A percentile compares a stretch with the other conserved stretches of the same genome.
Conservation (phyloP, 2,329 filamentous ascomycete genomes). For the Claviceps pusilla region DNA sequence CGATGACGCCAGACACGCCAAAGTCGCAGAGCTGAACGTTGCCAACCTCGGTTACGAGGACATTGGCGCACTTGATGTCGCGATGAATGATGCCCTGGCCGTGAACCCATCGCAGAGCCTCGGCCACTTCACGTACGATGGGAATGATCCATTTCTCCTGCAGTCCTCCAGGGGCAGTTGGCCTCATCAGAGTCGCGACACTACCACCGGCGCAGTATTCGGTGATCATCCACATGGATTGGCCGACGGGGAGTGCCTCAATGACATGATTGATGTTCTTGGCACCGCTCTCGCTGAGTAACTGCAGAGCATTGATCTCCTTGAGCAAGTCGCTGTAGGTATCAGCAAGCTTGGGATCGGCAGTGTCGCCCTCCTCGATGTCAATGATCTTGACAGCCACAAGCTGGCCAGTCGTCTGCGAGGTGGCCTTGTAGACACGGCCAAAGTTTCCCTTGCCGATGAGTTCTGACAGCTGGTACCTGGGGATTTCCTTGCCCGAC, state of each 20-base stretch:
- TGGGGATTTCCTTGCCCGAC: conserved; percentile 43
- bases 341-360: conserved; percentile 49
- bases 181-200: conserved; percentile 57
- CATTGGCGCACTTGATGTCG: conserved; percentile 64
- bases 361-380: conserved; percentile 60
- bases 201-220: conserved; percentile 78
- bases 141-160: conserved; percentile 57
- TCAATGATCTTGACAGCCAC: conserved; percentile 75
- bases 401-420: conserved; percentile 31
- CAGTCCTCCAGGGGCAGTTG: conserved; percentile 49
- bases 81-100: conserved; percentile 54
- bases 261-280: conserved; percentile 71
- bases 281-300: conserved; percentile 58
- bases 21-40: conserved; percentile 73
- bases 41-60: conserved; percentile 63
- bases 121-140: conserved; percentile 50
- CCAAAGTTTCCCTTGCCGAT: conserved; percentile 65
- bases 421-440: conserved; percentile 53
- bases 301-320: conserved; percentile 53
- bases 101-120: conserved; percentile 54
- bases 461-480: conserved; percentile 54
- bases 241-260: conserved; percentile 61
- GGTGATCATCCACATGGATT: conserved; percentile 76
- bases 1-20: conserved; percentile 64
- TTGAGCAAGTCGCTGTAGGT: conserved; percentile 56